Evolutionary conservation across 2,329 filamentous ascomycete species (phyloP).

Genomic region (Diaporthe capsici): DNA sequence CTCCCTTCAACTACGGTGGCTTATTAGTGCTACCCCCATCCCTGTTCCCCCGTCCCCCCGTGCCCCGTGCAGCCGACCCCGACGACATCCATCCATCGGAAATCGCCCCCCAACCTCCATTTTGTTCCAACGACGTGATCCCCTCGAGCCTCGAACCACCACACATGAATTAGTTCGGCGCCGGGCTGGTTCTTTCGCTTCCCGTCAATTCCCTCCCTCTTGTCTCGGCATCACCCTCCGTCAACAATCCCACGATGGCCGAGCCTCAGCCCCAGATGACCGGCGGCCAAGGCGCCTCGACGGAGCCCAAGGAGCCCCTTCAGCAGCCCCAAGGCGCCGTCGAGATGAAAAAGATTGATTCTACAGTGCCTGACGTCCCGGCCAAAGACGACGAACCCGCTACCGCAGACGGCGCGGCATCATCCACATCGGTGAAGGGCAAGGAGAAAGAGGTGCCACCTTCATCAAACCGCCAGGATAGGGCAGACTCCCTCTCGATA

Average conservation of each 20-base stretch:
- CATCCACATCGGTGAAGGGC: constrained; percentile 46
- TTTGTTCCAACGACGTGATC: not conserved
- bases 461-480: constrained; percentile 45
- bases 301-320: constrained; percentile 39
- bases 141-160: constrained; percentile 6
- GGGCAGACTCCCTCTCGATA: constrained; percentile 53
- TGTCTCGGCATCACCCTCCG: constrained; percentile 11
- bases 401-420: constrained; percentile 41
- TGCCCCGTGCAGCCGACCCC: constrained; percentile 36
- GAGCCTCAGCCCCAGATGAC: constrained; percentile 39
- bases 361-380: constrained; percentile 37
- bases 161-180: constrained; percentile 38
- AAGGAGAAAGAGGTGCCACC: constrained; percentile 48
- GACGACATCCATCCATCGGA: constrained; percentile 27
- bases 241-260: constrained; percentile 40
- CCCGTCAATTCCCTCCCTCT: constrained; percentile 28
- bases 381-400: constrained; percentile 39
- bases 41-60: constrained; percentile 33
- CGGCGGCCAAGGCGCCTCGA: constrained; percentile 34
- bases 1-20: constrained; percentile 20
- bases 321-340: constrained; percentile 41
- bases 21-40: constrained; percentile 27
- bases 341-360: constrained; percentile 40
- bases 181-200: constrained; percentile 19
- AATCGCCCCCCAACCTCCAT: constrained; percentile 15